Percentiles rank a stretch among this genome's conserved stretches.
phyloP scores from a whole-genome alignment of 2,329 filamentous ascomycete species.

The Neopestalotiopsis rosae region DNA sequence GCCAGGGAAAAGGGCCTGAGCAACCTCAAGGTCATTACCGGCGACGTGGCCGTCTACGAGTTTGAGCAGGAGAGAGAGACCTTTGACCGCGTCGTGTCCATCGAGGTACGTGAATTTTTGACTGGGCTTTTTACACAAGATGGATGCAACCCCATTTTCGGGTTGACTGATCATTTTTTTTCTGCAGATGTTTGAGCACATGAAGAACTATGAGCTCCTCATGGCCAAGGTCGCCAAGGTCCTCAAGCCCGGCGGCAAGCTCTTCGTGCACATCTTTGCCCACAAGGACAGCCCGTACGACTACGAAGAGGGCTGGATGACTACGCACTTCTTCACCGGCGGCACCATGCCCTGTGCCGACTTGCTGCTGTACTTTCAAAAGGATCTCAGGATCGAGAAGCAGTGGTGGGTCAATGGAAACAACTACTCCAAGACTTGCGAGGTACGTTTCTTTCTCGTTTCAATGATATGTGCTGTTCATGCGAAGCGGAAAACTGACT shows the following conservation, averaged over 20 bases:
- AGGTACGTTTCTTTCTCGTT: slow-evolving; percentile 47
- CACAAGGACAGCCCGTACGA: slow-evolving; percentile 71
- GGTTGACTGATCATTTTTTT: background rate
- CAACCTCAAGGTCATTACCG: slow-evolving; percentile 69
- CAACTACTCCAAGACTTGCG: slow-evolving; percentile 73
- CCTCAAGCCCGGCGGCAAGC: slow-evolving; percentile 66
- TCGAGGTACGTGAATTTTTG: slow-evolving; percentile 49
- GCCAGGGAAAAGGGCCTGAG: slow-evolving; percentile 60
- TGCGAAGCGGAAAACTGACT: background rate
- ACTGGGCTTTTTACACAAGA: too few species aligned
- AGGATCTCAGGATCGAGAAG: slow-evolving; percentile 60
- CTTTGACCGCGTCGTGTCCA: slow-evolving; percentile 71
- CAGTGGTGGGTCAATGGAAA: slow-evolving; percentile 76
- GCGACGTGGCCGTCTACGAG: slow-evolving; percentile 69
- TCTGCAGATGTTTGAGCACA: slow-evolving; percentile 71
- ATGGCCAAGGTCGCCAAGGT: slow-evolving; percentile 66
- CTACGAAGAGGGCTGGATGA: slow-evolving; percentile 77
- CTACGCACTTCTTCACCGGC: slow-evolving; percentile 74
- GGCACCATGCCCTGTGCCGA: slow-evolving; percentile 75
- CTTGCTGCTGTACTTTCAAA: slow-evolving; percentile 70
- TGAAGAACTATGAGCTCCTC: slow-evolving; percentile 76
- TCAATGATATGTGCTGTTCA: background rate
- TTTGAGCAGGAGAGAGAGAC: slow-evolving; percentile 53
- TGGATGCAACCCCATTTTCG: too few species aligned
- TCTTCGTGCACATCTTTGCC: slow-evolving; percentile 73